Percentiles rank a stretch among this genome's conserved stretches.
Evolutionary conservation across 1,139 yeast species (phyloP).

Genomic region (Saccharomycopsis hybrid): DNA sequence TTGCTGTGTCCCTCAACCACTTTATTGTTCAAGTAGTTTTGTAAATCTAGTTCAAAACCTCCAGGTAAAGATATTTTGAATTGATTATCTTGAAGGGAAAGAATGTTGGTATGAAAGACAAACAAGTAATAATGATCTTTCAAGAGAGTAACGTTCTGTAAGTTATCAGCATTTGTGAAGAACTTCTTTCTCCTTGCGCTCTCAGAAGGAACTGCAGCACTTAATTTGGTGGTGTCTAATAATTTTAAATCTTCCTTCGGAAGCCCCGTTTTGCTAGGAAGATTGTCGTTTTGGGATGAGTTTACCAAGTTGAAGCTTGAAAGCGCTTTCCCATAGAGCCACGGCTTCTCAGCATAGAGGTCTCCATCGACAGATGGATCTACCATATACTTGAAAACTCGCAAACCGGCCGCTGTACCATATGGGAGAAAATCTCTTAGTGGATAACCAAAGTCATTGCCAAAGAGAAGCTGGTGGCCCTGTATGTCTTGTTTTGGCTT

Average conservation of each 20-base stretch:
- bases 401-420: slow-evolving; percentile 48
- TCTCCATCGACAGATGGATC: slow-evolving; percentile 65
- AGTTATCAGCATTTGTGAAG: slow-evolving; percentile 28
- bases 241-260: not conserved
- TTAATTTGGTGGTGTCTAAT: slow-evolving; percentile 9
- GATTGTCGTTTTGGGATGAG: slow-evolving; percentile 11
- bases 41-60: slow-evolving; percentile 37
- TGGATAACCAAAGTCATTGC: slow-evolving; percentile 62
- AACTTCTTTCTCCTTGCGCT: slow-evolving; percentile 28
- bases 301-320: slow-evolving; percentile 45
- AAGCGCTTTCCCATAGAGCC: slow-evolving; percentile 54
- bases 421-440: slow-evolving; percentile 57
- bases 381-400: slow-evolving; percentile 36
- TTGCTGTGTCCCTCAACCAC: slow-evolving; percentile 25
- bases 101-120: slow-evolving; percentile 39
- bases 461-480: slow-evolving; percentile 53
- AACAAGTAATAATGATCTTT: slow-evolving; percentile 32
- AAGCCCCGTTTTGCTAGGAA: not conserved
- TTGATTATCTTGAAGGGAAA: slow-evolving; percentile 34
- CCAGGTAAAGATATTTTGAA: slow-evolving; percentile 38
- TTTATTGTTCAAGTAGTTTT: slow-evolving; percentile 33
- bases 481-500: slow-evolving; percentile 37
- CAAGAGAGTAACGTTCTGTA: slow-evolving; percentile 29
- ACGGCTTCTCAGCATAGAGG: slow-evolving; percentile 51
- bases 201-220: slow-evolving; percentile 20